Evolutionary conservation across 2,329 filamentous ascomycete genomes (phyloP).

Genomic region (Myriosclerotinia scirpicola): DNA sequence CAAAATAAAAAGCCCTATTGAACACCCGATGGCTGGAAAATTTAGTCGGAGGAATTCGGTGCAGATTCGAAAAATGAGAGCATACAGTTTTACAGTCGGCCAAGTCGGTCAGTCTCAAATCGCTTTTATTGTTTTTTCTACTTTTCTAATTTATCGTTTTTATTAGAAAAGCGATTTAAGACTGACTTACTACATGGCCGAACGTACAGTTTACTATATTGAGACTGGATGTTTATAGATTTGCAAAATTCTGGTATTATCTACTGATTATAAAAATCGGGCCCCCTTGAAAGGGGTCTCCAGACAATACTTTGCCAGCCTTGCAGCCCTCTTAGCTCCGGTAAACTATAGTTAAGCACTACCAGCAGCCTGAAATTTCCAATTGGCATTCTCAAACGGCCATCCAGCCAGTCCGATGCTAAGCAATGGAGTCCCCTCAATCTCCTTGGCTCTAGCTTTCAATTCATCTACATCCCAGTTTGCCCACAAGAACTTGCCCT

Average conservation of each 20-base stretch:
- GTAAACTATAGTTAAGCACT: not conserved
- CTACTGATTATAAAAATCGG: not conserved
- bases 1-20: no score
- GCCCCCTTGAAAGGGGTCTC: not conserved
- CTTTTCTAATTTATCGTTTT: no score
- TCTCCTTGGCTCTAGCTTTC: slow-evolving; percentile 42
- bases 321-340: not conserved
- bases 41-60: no score
- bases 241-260: not conserved
- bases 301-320: not conserved
- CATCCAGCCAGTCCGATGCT: slow-evolving; percentile 31
- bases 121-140: no score
- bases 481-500: slow-evolving; percentile 48
- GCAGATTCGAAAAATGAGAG: no score
- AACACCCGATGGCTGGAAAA: no score
- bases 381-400: slow-evolving; percentile 20
- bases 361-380: not conserved
- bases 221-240: not conserved
- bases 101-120: no score
- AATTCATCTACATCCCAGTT: slow-evolving; percentile 55
- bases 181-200: no score
- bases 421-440: slow-evolving; percentile 23
- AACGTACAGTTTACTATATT: no score
- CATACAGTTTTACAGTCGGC: no score
- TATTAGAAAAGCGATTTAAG: no score